Conservation (phyloP, 2,329 filamentous ascomycete species). For the Spiromastix sp. region DNA sequence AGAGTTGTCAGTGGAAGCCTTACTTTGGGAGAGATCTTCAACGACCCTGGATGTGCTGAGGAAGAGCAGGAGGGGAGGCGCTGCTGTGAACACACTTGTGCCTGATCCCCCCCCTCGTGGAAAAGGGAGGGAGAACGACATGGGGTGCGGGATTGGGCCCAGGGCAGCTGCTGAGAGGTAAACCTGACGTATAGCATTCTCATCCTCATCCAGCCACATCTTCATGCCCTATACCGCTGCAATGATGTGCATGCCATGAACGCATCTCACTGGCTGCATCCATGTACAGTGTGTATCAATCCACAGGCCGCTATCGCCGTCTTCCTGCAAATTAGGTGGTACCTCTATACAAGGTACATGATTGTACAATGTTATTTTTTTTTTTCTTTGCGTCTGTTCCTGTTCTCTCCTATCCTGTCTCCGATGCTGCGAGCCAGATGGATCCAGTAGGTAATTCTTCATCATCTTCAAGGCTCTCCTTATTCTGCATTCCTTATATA, state of each 20-base stretch:
- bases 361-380: neutral
- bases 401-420: constrained; percentile 3
- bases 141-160: neutral
- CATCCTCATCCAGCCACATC: constrained; percentile 1
- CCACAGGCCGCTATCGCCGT: constrained; percentile 2
- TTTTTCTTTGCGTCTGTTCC: constrained; percentile 10
- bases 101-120: constrained; percentile 3
- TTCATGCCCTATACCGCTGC: neutral
- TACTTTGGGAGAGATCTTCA: constrained; percentile 5
- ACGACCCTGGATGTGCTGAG: no score
- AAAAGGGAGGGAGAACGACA: constrained; percentile 1
- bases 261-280: neutral
- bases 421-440: constrained; percentile 1
- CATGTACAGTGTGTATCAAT: constrained; percentile 4
- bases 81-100: neutral
- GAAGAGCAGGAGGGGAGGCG: no score
- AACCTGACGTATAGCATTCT: neutral
- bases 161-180: neutral
- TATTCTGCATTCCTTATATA: no score
- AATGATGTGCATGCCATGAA: neutral
- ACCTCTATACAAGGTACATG: neutral
- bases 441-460: constrained; percentile 1
- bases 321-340: constrained; percentile 5
- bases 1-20: constrained; percentile 1
- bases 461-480: no score